A percentile compares a stretch with the other conserved stretches of the same genome.
These are phyloP conservation scores for Phytophthora sp. DNA, from an alignment of 352 stramenopile species.

Conservation along the genomic window DNA sequence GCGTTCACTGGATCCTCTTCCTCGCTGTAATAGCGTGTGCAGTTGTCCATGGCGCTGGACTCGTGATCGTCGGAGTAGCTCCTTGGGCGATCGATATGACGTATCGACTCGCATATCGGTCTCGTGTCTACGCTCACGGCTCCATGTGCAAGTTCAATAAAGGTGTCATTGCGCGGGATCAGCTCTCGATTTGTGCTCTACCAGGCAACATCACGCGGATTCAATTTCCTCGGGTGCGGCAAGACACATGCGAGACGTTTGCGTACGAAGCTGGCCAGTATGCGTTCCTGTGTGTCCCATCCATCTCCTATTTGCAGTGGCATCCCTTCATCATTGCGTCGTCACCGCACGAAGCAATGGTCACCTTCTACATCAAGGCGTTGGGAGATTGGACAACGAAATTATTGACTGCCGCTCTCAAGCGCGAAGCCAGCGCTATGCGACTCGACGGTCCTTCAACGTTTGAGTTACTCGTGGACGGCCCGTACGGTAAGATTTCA, in stretches of 20 bases:
- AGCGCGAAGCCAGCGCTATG: slow-evolving; percentile 42
- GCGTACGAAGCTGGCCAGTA: slow-evolving; percentile 68
- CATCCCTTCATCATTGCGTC: slow-evolving; percentile 91
- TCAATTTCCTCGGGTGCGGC: slow-evolving; percentile 49
- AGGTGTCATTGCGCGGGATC: slow-evolving; percentile 38
- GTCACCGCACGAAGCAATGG: slow-evolving; percentile 66
- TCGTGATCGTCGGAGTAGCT: slow-evolving; percentile 42
- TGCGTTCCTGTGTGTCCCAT: slow-evolving; percentile 82
- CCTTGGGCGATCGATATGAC: slow-evolving; percentile 49
- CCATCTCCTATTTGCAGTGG: slow-evolving; percentile 74
- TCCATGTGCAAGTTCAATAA: slow-evolving; percentile 15
- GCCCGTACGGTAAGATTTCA: slow-evolving; percentile 51
- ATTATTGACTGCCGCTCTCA: slow-evolving; percentile 47
- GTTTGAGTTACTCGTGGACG: slow-evolving; percentile 53
- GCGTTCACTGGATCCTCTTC: slow-evolving; percentile 60
- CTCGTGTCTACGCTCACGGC: slow-evolving; percentile 35
- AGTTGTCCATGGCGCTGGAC: slow-evolving; percentile 46
- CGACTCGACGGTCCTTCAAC: slow-evolving; percentile 26
- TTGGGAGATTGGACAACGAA: slow-evolving; percentile 72
- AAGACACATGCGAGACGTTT: slow-evolving; percentile 48
- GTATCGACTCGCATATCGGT: slow-evolving; percentile 42
- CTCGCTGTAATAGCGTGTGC: slow-evolving; percentile 43
- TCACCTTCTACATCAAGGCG: slow-evolving; percentile 71
- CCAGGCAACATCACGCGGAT: slow-evolving; percentile 49
- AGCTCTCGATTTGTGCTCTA: slow-evolving; percentile 38